Evolutionary conservation across 2,329 filamentous ascomycete species (phyloP).

Genomic region (Juglanconis oblonga): DNA sequence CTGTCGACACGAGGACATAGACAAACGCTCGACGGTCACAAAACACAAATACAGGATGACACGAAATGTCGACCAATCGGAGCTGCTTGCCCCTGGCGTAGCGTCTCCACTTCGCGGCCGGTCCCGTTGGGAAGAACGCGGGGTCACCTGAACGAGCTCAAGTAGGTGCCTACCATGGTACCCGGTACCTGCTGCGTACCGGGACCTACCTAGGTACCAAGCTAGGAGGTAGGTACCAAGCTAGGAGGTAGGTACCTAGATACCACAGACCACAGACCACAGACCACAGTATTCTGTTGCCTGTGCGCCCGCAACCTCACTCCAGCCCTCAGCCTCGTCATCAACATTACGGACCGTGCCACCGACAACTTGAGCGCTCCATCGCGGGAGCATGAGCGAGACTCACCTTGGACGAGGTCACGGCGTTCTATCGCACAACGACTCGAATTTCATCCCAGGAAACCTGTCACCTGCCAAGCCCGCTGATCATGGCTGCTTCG

Average conservation of each 20-base stretch:
- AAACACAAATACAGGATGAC: background rate
- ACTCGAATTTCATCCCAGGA: background rate
- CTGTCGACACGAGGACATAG: too few species aligned
- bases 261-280: too few species aligned
- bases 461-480: background rate
- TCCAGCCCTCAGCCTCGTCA: background rate
- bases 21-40: background rate
- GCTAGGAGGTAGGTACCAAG: background rate
- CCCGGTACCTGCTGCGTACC: too few species aligned
- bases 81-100: conserved; percentile 1
- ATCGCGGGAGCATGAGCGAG: background rate
- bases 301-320: background rate
- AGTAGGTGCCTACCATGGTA: too few species aligned
- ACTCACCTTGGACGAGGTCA: background rate
- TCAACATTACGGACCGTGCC: background rate
- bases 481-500: background rate
- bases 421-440: background rate
- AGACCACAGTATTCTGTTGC: too few species aligned
- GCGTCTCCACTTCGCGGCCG: conserved; percentile 1
- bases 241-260: background rate
- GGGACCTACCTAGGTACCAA: background rate
- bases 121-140: background rate
- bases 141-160: too few species aligned
- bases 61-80: conserved; percentile 8
- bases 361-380: background rate